Evolutionary conservation across 2,329 filamentous ascomycete species (phyloP).

Genomic region (Trichoderma sp.): DNA sequence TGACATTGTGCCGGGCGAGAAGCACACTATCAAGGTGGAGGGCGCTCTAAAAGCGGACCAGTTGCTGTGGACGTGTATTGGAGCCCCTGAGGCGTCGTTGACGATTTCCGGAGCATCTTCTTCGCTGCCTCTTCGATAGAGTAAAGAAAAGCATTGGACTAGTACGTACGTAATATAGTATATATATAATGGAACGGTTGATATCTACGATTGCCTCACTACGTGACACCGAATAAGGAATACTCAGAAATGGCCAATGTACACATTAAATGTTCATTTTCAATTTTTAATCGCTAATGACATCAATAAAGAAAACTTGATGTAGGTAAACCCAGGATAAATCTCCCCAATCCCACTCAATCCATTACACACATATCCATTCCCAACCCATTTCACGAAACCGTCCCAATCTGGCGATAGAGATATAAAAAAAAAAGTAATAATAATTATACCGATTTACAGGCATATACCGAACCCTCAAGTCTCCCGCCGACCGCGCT

Average conservation of each 20-base stretch:
- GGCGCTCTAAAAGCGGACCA: conserved; percentile 20
- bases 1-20: conserved; percentile 55
- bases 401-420: not conserved
- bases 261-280: not conserved
- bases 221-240: not conserved
- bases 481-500: conserved; percentile 34
- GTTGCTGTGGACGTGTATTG: conserved; percentile 26
- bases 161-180: not conserved
- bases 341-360: not conserved
- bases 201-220: not conserved
- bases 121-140: not conserved
- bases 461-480: conserved; percentile 17
- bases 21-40: conserved; percentile 27
- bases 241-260: not conserved
- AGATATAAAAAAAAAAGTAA: not conserved
- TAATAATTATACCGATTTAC: not conserved
- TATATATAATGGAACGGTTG: not conserved
- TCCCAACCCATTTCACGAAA: not conserved
- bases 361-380: not conserved
- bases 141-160: no score
- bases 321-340: not conserved
- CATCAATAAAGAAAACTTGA: not conserved
- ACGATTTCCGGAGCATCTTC: not conserved
- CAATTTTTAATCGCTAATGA: conserved; percentile 1
- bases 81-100: conserved; percentile 23